Percentiles rank a stretch among this genome's conserved stretches.
Evolutionary conservation across 1,139 yeast genomes (phyloP).

Genomic region (Pichia sp.): DNA sequence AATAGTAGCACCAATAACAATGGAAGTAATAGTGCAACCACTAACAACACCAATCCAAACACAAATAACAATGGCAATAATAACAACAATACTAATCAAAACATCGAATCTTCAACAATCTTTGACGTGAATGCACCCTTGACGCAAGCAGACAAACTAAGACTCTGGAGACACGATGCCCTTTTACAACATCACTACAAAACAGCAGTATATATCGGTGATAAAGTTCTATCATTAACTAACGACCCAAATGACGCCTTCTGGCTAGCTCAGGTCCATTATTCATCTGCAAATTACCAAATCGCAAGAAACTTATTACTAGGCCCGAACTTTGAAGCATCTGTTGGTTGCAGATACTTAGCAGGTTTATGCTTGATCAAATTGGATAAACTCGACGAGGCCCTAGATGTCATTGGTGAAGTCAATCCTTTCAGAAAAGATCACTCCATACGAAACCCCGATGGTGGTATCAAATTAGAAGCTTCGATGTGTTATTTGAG

Average conservation of each 20-base stretch:
- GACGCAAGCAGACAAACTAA: conserved; percentile 80
- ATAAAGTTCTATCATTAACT: conserved; percentile 78
- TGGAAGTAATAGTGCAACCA: not conserved
- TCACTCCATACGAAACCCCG: conserved; percentile 40
- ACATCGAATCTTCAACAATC: conserved; percentile 15
- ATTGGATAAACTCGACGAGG: conserved; percentile 84
- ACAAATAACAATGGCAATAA: not conserved
- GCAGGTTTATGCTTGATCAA: conserved; percentile 76
- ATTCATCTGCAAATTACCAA: conserved; percentile 68
- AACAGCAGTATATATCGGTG: conserved; percentile 92
- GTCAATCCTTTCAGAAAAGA: conserved; percentile 61
- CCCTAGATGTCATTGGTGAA: conserved; percentile 84
- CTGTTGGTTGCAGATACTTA: conserved; percentile 76
- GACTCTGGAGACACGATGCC: conserved; percentile 96
- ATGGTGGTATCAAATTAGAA: conserved; percentile 82
- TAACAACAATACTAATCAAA: conserved; percentile 4
- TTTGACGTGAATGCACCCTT: conserved; percentile 39
- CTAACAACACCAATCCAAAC: not conserved
- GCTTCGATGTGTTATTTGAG: conserved; percentile 85
- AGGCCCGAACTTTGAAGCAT: conserved; percentile 34
- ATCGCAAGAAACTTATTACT: conserved; percentile 68
- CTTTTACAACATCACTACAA: conserved; percentile 87
- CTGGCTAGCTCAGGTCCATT: conserved; percentile 93
- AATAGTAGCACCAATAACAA: not conserved
- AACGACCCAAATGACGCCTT: conserved; percentile 92